Conservation (phyloP, 306 rosid species). For the Fragaria iinumae region DNA sequence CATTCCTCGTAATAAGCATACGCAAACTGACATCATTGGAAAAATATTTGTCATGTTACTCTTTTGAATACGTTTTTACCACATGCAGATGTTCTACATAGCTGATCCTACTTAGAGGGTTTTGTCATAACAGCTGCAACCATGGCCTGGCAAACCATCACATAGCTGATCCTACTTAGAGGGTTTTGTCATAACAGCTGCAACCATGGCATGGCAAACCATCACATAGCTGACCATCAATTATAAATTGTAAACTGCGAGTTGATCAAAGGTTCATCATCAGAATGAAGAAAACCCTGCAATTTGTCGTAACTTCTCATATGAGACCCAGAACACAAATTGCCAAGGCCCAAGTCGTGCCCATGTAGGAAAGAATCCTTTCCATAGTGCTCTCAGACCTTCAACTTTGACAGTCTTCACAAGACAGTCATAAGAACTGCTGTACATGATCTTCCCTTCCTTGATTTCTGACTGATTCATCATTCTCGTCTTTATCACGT, state of each 20-base stretch:
- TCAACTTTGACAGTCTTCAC: constrained; percentile 75
- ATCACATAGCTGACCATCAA: background rate
- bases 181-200: no score
- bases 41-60: no score
- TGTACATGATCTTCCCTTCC: constrained; percentile 51
- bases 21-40: no score
- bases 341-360: constrained; percentile 96
- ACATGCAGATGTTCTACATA: no score
- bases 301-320: constrained; percentile 75
- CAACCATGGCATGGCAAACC: background rate
- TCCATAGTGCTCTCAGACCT: constrained; percentile 82
- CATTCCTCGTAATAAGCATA: no score
- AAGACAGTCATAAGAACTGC: constrained; percentile 67
- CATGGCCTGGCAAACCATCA: background rate
- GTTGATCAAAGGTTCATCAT: constrained; percentile 6
- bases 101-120: no score
- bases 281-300: constrained; percentile 80
- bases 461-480: constrained; percentile 58
- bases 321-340: constrained; percentile 91
- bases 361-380: constrained; percentile 94
- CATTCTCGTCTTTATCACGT: constrained; percentile 88
- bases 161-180: no score
- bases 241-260: background rate
- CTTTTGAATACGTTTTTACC: no score
- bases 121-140: no score